Conservation (phyloP, 1,284 basidiomycete genomes). For the Fomitopsis schrenkii region DNA sequence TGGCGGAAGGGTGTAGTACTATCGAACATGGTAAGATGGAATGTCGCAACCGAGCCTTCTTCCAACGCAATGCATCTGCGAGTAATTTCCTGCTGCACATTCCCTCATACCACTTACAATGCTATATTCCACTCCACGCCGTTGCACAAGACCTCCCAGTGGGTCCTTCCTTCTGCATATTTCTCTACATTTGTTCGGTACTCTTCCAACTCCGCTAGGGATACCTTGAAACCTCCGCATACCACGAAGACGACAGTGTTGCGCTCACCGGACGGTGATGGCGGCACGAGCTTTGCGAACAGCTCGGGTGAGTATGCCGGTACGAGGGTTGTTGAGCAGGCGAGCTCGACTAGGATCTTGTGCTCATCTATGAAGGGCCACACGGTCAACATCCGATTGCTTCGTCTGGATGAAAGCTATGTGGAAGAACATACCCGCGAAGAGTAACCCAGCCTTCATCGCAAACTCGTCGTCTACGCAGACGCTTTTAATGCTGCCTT, state of each 20-base stretch:
- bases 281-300: constrained; percentile 47
- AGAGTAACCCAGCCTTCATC: constrained; percentile 52
- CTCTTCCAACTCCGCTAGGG: constrained; percentile 45
- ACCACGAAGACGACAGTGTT: constrained; percentile 58
- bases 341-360: constrained; percentile 67
- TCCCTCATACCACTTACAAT: not conserved
- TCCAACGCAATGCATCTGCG: too few relatives aligned
- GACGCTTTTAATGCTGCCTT: constrained; percentile 50
- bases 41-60: too few relatives aligned
- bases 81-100: too few relatives aligned
- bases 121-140: constrained; percentile 30
- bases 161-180: constrained; percentile 23
- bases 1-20: constrained; percentile 15
- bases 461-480: constrained; percentile 64
- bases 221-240: constrained; percentile 72
- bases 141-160: constrained; percentile 38
- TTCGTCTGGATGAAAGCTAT: too few relatives aligned
- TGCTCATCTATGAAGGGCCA: constrained; percentile 53
- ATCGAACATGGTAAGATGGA: not conserved
- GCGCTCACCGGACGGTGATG: constrained; percentile 19
- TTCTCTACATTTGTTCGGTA: constrained; percentile 38
- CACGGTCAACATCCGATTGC: not conserved
- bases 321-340: constrained; percentile 63
- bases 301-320: constrained; percentile 57
- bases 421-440: constrained; percentile 44